Conservation (phyloP, 202 grass and related monocot species). For the Sporobolus alterniflorus region DNA sequence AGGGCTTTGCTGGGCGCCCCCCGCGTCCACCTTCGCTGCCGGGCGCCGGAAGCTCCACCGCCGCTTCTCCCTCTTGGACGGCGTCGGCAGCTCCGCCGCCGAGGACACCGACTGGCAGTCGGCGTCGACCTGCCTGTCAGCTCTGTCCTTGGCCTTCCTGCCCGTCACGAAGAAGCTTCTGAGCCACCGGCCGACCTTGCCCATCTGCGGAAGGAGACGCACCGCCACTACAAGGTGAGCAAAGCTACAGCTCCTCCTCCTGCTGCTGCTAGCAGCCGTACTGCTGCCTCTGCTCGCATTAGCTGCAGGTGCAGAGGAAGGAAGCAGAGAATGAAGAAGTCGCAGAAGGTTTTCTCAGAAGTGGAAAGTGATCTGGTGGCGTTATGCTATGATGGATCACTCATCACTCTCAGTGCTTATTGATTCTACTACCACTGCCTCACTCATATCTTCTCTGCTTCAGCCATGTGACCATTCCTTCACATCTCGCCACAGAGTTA, state of each 20-base stretch:
- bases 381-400: background rate
- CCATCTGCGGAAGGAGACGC: background rate
- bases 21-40: background rate
- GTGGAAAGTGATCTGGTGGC: background rate
- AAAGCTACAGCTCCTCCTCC: background rate
- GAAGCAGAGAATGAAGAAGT: background rate
- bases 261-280: background rate
- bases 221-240: background rate
- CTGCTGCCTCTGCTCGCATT: background rate
- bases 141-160: conserved; percentile 43
- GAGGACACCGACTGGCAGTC: conserved; percentile 19
- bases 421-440: background rate
- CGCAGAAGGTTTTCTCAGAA: background rate
- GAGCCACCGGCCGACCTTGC: background rate
- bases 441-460: background rate
- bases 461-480: conserved; percentile 16
- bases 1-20: too few relatives aligned
- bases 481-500: background rate
- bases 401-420: background rate
- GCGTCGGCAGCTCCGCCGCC: background rate
- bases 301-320: background rate
- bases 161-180: background rate
- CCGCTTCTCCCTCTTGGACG: conserved; percentile 57
- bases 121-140: background rate
- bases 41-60: conserved; percentile 86